Evolutionary conservation across 805 yeast genomes (phyloP), one percentile per base, ranked within the genome.

Genomic region (Cyberlindnera galapagoensis): DNA sequence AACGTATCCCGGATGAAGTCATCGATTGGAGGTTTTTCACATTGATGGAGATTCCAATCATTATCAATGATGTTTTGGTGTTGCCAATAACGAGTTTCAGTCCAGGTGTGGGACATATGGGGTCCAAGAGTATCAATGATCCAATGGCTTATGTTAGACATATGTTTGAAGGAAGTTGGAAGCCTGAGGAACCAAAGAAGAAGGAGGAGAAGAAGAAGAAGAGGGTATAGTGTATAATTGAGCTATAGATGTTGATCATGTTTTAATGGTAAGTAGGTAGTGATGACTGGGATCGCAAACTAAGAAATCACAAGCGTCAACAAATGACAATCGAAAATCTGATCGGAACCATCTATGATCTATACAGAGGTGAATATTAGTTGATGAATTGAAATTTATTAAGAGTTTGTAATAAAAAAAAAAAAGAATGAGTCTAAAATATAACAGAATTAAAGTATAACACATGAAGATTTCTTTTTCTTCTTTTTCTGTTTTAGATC

Each of bases 101-200:
- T 40, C 85, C 86, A 0, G 80, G 74, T 31, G 82, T 77, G 20
- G 74, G 75, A 3, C 83, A 75, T 43, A 78, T 77, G 84, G 84
- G 84, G 2, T 62, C 83, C 1, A 55, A 64, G 32, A 34, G 49
- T 6, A 49, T 54, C 3, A 36, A 37, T 2, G 65, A 76, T 49
- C 60, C 59, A 9, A 47, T 67, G 54, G 83, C 84, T 2, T 75
- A 70, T 43, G 81, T 70, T 4, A 62, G 69, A 39, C 86, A 78
- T 49, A 63, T 66, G 67, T 78, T 78, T 48, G 71, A 68, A 58
- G 84, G 84, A 4, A 60, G 69, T 34, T 78, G 86, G 86, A 78
- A 78, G 44, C 47, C 47, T 1, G 46, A 45, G 17, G 29, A 38
- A 5, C 47, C 44, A 16, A 39, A 34, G 25, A 24, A 29, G 27